Base-by-base conservation (phyloP, 352 stramenopile genomes). In the Aphanomyces astaci region DNA sequence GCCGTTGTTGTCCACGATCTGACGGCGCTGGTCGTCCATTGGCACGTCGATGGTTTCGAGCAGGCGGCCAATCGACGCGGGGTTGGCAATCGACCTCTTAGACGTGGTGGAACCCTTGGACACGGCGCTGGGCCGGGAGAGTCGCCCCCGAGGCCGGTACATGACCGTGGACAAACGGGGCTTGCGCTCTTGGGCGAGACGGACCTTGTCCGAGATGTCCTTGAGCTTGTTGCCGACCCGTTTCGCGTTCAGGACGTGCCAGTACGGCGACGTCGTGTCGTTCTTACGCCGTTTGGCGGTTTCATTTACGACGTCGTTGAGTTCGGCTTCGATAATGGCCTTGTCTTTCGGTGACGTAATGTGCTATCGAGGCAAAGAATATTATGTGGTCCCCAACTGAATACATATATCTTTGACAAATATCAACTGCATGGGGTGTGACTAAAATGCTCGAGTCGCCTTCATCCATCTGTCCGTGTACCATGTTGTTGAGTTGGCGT, bases 201-300 rank as follows among this genome's bases (percentile, higher is more conserved):
- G 51, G n/a, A 66, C 13, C 4, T 24, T 15, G 15, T 92, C 84
- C 0, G 84, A 81, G 24, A 90, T 90, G 15, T 88, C 79, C 70
- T 92, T 92, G 33, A 92, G 79, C 71, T 89, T 88, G 63, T 90
- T 80, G 4, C 84, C 84, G 0, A 89, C 71, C 36, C 89, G 90
- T 56, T 92, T 92, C 9, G 84, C 84, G 64, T 92, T 88, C 52
- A 90, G 88, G 11, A 80, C 85, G 15, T 80, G 78, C 49, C 90
- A 72, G 25, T 83, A 90, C 3, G 88, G 78, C 0, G 84, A 92
- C 80, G 59, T 33, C 31, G 32, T 28, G 46, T 66, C 59, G 43
- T 88, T 88, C 19, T 78, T 77, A 0, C 84, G 75, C 48, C 81
- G 75, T 27, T 89, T 88, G 17, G 90, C 75, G 4, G 84, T 90